phyloP scores from a whole-genome alignment of 2,329 filamentous ascomycete species.

The Trichoderma sp. region DNA sequence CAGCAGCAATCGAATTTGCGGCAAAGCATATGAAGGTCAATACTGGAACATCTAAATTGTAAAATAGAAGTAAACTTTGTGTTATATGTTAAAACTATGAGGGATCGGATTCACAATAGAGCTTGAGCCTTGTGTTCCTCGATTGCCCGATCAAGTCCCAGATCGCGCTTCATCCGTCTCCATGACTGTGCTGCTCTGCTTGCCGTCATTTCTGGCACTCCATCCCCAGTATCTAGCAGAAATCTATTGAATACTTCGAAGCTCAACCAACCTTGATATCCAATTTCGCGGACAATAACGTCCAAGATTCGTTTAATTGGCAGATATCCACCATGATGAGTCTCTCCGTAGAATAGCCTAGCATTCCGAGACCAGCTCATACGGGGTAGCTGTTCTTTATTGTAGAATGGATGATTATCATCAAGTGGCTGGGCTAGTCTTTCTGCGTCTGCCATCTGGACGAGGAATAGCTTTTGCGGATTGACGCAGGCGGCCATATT shows the following conservation, averaged over 20 bases:
- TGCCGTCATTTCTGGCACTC: conserved; percentile 63
- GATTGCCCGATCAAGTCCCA: conserved; percentile 3
- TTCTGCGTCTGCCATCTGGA: conserved; percentile 78
- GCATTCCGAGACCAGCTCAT: conserved; percentile 83
- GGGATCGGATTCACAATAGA: neutral
- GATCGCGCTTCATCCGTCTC: conserved; percentile 24
- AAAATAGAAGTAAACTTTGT: neutral
- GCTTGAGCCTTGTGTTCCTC: conserved; percentile 3
- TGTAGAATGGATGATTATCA: conserved; percentile 47
- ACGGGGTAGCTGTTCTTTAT: conserved; percentile 46
- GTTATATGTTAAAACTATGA: neutral
- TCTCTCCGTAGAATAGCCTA: conserved; percentile 61
- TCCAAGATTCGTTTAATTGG: conserved; percentile 65
- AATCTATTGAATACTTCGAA: conserved; percentile 66
- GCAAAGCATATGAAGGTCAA: conserved; percentile 17
- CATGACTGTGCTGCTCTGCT: conserved; percentile 58
- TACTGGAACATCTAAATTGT: neutral
- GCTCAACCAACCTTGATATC: conserved; percentile 71
- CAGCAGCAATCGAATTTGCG: conserved; percentile 22
- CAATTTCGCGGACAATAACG: conserved; percentile 65
- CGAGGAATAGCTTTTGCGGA: conserved; percentile 69
- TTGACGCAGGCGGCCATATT: conserved; percentile 61
- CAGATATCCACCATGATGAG: conserved; percentile 66
- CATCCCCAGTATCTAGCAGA: conserved; percentile 56
- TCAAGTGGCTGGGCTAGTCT: conserved; percentile 62